Evolutionary conservation across 352 stramenopile species (phyloP).

Genomic region (Stephanocyclus meneghinianus): DNA sequence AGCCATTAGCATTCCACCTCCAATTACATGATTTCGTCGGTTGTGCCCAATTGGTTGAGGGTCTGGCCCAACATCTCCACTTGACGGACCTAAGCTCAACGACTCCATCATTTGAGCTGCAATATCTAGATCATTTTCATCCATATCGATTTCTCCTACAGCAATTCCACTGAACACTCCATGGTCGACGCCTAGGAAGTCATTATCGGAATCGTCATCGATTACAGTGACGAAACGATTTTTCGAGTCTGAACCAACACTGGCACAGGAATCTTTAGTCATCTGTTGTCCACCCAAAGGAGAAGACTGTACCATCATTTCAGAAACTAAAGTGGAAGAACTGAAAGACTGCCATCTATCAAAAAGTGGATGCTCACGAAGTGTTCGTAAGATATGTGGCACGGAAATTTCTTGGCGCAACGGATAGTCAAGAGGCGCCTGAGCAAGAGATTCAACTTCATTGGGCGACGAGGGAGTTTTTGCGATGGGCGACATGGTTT

Average conservation of each 20-base stretch:
- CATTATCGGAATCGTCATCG: conserved; percentile 55
- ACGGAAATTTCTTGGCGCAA: conserved; percentile 10
- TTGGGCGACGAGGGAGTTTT: conserved; percentile 21
- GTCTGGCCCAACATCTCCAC: neutral
- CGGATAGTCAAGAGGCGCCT: conserved; percentile 15
- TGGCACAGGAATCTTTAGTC: conserved; percentile 12
- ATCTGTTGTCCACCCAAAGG: conserved; percentile 64
- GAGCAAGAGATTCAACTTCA: conserved; percentile 17
- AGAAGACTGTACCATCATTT: conserved; percentile 77
- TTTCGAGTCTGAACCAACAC: conserved; percentile 16
- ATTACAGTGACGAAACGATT: conserved; percentile 16
- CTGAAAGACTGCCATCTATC: conserved; percentile 78
- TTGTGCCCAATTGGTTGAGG: conserved; percentile 22
- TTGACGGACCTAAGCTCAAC: conserved; percentile 51
- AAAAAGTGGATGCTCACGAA: conserved; percentile 51
- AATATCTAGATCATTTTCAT: conserved; percentile 83
- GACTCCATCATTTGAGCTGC: conserved; percentile 81
- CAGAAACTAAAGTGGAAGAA: conserved; percentile 61
- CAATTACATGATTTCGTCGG: conserved; percentile 15
- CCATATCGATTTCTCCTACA: conserved; percentile 73
- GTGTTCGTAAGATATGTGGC: conserved; percentile 14
- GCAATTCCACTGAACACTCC: conserved; percentile 39
- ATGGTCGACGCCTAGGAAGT: conserved; percentile 42
- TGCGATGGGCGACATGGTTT: conserved; percentile 18
- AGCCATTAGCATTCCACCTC: conserved; percentile 5